Conservation (phyloP, 2,329 filamentous ascomycete genomes). For the Hypoxylon sp. region DNA sequence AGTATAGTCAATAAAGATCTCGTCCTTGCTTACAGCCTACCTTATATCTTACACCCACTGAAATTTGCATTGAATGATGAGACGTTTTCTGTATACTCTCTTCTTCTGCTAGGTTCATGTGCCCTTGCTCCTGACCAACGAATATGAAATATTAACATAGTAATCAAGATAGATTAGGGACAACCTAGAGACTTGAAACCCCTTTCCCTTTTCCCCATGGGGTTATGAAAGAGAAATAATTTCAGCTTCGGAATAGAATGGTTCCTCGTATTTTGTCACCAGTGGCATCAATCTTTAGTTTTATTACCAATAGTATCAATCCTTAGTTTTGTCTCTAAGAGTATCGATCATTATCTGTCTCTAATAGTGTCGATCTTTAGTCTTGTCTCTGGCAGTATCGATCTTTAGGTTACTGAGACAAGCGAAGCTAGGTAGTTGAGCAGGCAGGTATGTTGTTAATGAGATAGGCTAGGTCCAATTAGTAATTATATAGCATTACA, state of each 20-base stretch:
- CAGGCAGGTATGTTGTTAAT: background rate
- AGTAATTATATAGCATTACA: background rate
- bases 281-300: too few relatives aligned
- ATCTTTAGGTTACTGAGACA: background rate
- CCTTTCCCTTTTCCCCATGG: background rate
- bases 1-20: background rate
- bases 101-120: background rate
- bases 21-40: background rate
- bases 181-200: background rate
- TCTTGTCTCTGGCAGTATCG: too few relatives aligned
- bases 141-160: constrained; percentile 1
- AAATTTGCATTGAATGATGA: background rate
- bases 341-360: background rate
- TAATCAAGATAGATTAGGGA: background rate
- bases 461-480: background rate
- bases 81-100: background rate
- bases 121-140: background rate
- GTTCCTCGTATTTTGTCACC: background rate
- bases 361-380: background rate
- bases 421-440: background rate
- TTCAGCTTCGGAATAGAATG: background rate
- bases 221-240: background rate
- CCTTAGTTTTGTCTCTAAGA: too few relatives aligned
- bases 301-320: too few relatives aligned
- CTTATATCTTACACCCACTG: background rate